These are phyloP conservation scores for Diaporthe velutina DNA, from an alignment of 2,329 filamentous ascomycete genomes.

Conservation along the genomic window DNA sequence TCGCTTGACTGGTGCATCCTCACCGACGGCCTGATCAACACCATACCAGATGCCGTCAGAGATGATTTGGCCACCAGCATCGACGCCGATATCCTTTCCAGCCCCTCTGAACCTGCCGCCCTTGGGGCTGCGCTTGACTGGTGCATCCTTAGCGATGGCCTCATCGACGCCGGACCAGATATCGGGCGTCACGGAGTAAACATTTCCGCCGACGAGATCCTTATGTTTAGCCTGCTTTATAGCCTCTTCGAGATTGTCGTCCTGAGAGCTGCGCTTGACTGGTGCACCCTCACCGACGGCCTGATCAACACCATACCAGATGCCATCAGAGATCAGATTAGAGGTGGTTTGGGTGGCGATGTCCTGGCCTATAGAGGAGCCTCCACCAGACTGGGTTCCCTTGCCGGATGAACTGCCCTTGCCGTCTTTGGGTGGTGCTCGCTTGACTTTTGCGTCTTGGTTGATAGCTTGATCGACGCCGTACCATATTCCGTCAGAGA, in stretches of 20 bases:
- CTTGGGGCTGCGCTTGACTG: background rate
- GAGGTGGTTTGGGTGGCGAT: background rate
- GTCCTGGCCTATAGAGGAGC: background rate
- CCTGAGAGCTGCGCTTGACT: no score
- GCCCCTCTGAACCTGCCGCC: background rate
- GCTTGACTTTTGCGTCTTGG: no score
- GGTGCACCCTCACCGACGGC: background rate
- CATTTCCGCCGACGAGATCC: no score
- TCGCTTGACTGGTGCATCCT: background rate
- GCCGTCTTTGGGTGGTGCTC: background rate
- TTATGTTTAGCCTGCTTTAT: no score
- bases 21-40: background rate
- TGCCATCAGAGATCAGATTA: background rate
- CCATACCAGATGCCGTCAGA: background rate
- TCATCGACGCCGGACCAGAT: background rate
- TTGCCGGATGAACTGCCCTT: background rate
- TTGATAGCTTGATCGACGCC: no score
- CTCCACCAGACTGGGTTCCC: background rate
- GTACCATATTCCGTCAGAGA: no score
- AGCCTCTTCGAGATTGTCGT: no score
- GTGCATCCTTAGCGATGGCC: background rate
- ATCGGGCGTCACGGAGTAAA: no score
- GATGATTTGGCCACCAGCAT: no score
- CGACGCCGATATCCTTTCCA: background rate
- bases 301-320: background rate